Conservation (phyloP, 2,329 filamentous ascomycete species). For the Meredithiella fracta region DNA sequence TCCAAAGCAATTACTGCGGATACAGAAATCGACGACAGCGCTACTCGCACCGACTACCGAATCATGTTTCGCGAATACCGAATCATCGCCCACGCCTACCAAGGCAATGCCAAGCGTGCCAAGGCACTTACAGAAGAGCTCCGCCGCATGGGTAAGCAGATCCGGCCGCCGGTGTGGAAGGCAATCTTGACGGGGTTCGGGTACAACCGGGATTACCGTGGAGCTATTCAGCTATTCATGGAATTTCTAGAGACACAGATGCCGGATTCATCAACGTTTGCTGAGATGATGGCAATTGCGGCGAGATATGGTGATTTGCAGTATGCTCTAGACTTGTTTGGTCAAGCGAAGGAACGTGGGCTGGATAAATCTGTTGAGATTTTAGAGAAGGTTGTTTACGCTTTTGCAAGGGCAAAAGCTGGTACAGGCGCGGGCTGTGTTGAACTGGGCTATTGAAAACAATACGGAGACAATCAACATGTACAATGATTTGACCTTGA, state of each 20-base stretch:
- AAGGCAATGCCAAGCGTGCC: constrained; percentile 10
- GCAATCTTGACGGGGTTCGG: constrained; percentile 56
- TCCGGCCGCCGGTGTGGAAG: constrained; percentile 54
- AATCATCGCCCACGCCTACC: constrained; percentile 6
- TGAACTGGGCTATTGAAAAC: constrained; percentile 34
- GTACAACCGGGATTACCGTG: constrained; percentile 48
- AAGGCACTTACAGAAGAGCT: constrained; percentile 12
- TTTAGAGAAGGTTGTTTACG: constrained; percentile 10
- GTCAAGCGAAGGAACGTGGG: constrained; percentile 37
- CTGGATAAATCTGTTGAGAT: constrained; percentile 33
- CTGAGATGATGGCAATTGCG: constrained; percentile 56
- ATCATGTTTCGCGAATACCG: constrained; percentile 7
- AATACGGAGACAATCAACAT: constrained; percentile 40
- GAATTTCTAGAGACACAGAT: constrained; percentile 32
- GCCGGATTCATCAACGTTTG: constrained; percentile 50
- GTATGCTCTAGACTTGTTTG: constrained; percentile 47
- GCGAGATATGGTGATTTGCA: constrained; percentile 58
- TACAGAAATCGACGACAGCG: neutral
- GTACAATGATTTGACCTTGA: constrained; percentile 64
- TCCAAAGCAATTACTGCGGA: neutral
- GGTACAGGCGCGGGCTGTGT: constrained; percentile 24
- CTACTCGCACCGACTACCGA: neutral
- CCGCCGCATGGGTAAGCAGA: constrained; percentile 20
- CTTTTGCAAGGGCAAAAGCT: constrained; percentile 33
- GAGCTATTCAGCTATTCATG: constrained; percentile 47